Conservation (phyloP, 257 asterid genomes). For the Scutellaria barbata region DNA sequence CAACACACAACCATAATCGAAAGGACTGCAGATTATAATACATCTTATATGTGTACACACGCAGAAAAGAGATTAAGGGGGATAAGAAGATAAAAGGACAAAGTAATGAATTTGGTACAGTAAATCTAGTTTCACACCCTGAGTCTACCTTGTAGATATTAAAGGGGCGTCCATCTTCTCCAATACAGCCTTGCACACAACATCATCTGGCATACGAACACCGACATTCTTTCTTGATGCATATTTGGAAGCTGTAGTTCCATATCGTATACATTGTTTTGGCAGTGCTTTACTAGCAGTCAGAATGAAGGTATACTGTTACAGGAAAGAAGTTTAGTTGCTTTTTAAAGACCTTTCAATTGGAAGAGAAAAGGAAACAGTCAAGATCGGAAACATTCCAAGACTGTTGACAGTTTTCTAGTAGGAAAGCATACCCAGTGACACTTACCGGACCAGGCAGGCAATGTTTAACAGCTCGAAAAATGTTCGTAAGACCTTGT, state of each 20-base stretch:
- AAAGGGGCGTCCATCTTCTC: constrained; percentile 83
- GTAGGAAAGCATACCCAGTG: constrained; percentile 9
- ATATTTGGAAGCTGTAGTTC: constrained; percentile 75
- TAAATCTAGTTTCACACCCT: constrained; percentile 7
- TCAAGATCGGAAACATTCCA: not conserved
- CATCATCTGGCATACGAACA: constrained; percentile 88
- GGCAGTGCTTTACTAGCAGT: constrained; percentile 90
- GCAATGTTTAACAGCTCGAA: constrained; percentile 84
- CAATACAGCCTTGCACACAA: constrained; percentile 77
- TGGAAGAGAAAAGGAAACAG: not conserved
- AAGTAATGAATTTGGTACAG: not conserved
- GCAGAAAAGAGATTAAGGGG: not conserved
- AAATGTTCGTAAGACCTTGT: constrained; percentile 67
- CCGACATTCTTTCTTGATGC: constrained; percentile 80
- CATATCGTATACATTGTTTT: constrained; percentile 73
- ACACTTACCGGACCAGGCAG: constrained; percentile 89
- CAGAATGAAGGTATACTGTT: constrained; percentile 89
- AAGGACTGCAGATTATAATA: not conserved
- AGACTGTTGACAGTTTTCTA: constrained; percentile 9
- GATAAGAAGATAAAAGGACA: not conserved
- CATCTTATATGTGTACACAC: not conserved
- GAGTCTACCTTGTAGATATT: constrained; percentile 77
- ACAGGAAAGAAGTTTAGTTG: constrained; percentile 28
- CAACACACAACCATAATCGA: constrained; percentile 28
- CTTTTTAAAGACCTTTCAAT: constrained; percentile 18